Conservation (phyloP, 2,329 filamentous ascomycete genomes). For the Pseudophaeomoniella oleicola region DNA sequence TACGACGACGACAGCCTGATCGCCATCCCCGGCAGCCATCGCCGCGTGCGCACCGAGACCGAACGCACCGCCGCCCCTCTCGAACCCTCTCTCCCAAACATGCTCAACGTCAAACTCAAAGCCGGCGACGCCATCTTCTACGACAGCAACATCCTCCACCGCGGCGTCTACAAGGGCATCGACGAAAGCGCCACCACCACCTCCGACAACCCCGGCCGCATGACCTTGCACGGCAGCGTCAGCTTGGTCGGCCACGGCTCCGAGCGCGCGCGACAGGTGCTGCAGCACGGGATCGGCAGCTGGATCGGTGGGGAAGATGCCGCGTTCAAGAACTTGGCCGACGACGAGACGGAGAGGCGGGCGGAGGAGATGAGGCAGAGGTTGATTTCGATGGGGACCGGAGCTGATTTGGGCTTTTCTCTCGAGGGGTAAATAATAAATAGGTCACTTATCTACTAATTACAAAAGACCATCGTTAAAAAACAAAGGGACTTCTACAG, state of each 20-base stretch:
- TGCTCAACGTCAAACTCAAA: constrained; percentile 50
- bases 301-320: constrained; percentile 29
- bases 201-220: constrained; percentile 18
- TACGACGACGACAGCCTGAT: constrained; percentile 61
- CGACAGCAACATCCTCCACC: constrained; percentile 67
- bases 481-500: too few species aligned
- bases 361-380: constrained; percentile 29
- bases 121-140: constrained; percentile 77
- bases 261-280: constrained; percentile 25
- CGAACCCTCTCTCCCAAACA: constrained; percentile 44
- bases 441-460: too few species aligned
- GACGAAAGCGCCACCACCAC: constrained; percentile 1
- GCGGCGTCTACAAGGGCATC: constrained; percentile 27
- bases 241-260: constrained; percentile 23
- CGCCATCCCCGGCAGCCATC: constrained; percentile 64
- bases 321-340: constrained; percentile 14
- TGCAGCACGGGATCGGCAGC: constrained; percentile 31
- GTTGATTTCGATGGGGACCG: constrained; percentile 29
- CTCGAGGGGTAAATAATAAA: constrained; percentile 19
- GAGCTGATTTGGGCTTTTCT: constrained; percentile 28
- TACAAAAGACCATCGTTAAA: too few species aligned
- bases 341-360: constrained; percentile 16
- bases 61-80: constrained; percentile 57
- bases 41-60: constrained; percentile 50
- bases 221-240: constrained; percentile 29